Conservation (phyloP, 495 filamentous ascomycete species). For the Neurospora intermedia region DNA sequence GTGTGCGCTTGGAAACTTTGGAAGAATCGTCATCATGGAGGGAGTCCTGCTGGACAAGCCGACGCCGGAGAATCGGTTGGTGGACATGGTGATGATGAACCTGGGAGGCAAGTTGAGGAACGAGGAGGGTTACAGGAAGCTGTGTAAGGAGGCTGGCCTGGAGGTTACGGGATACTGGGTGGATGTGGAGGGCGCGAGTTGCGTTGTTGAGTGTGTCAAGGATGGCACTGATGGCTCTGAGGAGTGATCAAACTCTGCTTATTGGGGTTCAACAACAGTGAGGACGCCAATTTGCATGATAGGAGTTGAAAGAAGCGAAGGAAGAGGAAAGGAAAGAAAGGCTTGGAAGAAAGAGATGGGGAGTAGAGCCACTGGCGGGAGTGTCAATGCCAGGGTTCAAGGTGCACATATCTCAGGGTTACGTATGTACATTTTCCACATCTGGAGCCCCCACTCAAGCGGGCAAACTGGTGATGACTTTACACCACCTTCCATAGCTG, state of each 20-base stretch:
- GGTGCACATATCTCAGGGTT: background rate
- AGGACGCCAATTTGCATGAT: too few relatives aligned
- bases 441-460: background rate
- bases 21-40: slow-evolving; percentile 20
- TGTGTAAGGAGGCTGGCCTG: slow-evolving; percentile 13
- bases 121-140: slow-evolving; percentile 8
- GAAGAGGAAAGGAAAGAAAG: background rate
- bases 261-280: too few relatives aligned
- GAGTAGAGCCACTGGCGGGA: background rate
- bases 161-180: slow-evolving; percentile 12
- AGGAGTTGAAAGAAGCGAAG: too few relatives aligned
- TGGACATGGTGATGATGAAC: slow-evolving; percentile 24
- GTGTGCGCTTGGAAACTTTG: slow-evolving; percentile 13
- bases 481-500: background rate
- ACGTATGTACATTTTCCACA: background rate
- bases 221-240: background rate
- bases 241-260: background rate
- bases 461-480: background rate
- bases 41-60: slow-evolving; percentile 12
- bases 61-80: slow-evolving; percentile 12
- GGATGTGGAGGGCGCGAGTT: slow-evolving; percentile 6
- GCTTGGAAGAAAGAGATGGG: background rate
- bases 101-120: slow-evolving; percentile 23
- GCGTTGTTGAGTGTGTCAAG: slow-evolving; percentile 18
- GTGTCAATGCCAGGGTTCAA: background rate